Evolutionary conservation across 1,139 yeast genomes (phyloP).

Genomic region (Ogataea hybrid): DNA sequence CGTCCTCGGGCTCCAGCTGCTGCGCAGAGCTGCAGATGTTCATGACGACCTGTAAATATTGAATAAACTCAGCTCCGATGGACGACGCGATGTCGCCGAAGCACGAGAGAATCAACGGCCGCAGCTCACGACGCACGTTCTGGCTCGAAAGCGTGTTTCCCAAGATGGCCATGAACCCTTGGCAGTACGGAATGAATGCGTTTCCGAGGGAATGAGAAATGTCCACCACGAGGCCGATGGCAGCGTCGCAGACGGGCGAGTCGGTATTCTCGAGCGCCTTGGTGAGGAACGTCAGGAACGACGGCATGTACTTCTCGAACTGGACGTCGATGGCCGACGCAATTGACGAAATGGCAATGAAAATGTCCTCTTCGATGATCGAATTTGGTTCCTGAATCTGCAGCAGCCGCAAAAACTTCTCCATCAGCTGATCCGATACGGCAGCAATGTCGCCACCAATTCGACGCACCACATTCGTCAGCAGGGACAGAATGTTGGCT

Average conservation of each 20-base stretch:
- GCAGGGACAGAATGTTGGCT: slow-evolving; percentile 77
- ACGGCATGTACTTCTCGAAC: slow-evolving; percentile 74
- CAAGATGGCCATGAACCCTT: slow-evolving; percentile 77
- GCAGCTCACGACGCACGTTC: slow-evolving; percentile 71
- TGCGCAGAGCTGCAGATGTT: slow-evolving; percentile 61
- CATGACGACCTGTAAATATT: slow-evolving; percentile 79
- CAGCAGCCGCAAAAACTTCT: slow-evolving; percentile 69
- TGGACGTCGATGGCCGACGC: slow-evolving; percentile 73
- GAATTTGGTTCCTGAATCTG: slow-evolving; percentile 62
- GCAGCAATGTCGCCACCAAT: slow-evolving; percentile 61
- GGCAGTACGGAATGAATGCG: slow-evolving; percentile 68
- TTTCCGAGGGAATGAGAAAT: slow-evolving; percentile 87
- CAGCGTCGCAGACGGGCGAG: slow-evolving; percentile 78
- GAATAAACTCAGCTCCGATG: slow-evolving; percentile 71
- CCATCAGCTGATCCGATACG: slow-evolving; percentile 85
- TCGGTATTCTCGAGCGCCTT: slow-evolving; percentile 80
- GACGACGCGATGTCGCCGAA: slow-evolving; percentile 95
- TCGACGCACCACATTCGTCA: slow-evolving; percentile 86
- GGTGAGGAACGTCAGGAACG: slow-evolving; percentile 78
- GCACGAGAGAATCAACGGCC: slow-evolving; percentile 89
- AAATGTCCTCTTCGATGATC: slow-evolving; percentile 88
- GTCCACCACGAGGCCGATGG: slow-evolving; percentile 96
- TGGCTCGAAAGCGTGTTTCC: slow-evolving; percentile 68
- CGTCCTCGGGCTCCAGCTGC: slow-evolving; percentile 53
- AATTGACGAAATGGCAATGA: slow-evolving; percentile 86